Evolutionary conservation across 2,329 filamentous ascomycete species (phyloP).

Genomic region (Shiraia sp.): DNA sequence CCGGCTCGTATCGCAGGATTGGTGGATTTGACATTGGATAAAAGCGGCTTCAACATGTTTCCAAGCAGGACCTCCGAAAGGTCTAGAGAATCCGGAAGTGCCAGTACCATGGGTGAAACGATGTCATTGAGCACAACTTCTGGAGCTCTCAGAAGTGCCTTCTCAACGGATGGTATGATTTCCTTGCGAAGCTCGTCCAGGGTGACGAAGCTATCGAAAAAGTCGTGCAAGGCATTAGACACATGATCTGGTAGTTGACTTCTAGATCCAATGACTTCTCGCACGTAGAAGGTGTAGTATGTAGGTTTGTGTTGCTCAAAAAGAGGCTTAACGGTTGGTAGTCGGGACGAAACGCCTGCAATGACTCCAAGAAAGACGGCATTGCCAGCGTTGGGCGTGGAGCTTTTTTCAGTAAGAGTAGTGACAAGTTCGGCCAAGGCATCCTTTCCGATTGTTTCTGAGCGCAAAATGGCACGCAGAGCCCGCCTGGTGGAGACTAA

Average conservation of each 20-base stretch:
- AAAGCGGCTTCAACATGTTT: slow-evolving; percentile 79
- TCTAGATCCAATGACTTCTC: slow-evolving; percentile 83
- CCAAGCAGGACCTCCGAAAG: slow-evolving; percentile 72
- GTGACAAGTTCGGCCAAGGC: slow-evolving; percentile 66
- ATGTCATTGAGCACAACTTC: slow-evolving; percentile 85
- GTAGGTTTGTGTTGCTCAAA: slow-evolving; percentile 69
- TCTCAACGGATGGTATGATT: slow-evolving; percentile 81
- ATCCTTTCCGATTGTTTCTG: slow-evolving; percentile 61
- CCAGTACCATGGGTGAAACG: slow-evolving; percentile 70
- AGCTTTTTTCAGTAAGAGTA: slow-evolving; percentile 69
- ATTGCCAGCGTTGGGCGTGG: slow-evolving; percentile 68
- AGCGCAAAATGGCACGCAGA: slow-evolving; percentile 72
- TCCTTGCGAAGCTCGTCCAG: slow-evolving; percentile 75
- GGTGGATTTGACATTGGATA: slow-evolving; percentile 91
- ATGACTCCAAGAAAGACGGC: slow-evolving; percentile 81
- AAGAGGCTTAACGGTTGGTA: slow-evolving; percentile 63
- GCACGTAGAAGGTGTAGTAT: slow-evolving; percentile 80
- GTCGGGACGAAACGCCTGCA: slow-evolving; percentile 80
- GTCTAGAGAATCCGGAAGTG: slow-evolving; percentile 73
- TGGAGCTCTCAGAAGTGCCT: slow-evolving; percentile 83
- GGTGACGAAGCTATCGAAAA: slow-evolving; percentile 76
- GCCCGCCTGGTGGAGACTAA: slow-evolving; percentile 78
- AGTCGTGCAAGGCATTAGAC: slow-evolving; percentile 74
- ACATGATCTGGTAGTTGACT: slow-evolving; percentile 72
- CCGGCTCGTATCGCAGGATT: slow-evolving; percentile 78